Percentiles rank a stretch among this genome's conserved stretches.
These are phyloP conservation scores for Flaveria sonorensis DNA, from an alignment of 129 eudicot species.

Conservation along the genomic window DNA sequence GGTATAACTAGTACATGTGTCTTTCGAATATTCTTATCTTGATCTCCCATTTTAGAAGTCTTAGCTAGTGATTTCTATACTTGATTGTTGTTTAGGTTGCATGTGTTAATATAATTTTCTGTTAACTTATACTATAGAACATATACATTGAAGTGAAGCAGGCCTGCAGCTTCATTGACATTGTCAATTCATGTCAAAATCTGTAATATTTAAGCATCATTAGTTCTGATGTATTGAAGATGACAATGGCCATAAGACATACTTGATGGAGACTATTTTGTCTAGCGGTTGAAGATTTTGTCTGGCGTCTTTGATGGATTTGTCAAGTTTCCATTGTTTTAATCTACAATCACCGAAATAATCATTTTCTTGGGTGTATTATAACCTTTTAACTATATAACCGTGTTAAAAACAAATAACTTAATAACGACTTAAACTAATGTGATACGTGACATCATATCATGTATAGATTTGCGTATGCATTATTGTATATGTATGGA, in stretches of 20 bases:
- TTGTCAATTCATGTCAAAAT: neutral
- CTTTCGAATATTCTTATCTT: slow-evolving; percentile 1
- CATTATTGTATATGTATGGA: neutral
- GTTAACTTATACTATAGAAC: neutral
- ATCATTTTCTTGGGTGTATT: neutral
- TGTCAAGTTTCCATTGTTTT: neutral
- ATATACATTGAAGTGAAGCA: neutral
- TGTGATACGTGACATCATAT: neutral
- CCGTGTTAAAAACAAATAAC: neutral
- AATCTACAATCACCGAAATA: neutral
- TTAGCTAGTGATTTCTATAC: slow-evolving; percentile 1
- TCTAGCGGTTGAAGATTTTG: neutral
- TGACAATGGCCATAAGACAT: slow-evolving; percentile 1
- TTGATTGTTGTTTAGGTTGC: neutral
- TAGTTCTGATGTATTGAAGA: neutral
- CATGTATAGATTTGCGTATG: neutral
- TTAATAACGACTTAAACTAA: neutral
- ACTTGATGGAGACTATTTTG: neutral
- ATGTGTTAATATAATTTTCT: neutral
- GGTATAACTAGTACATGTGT: slow-evolving; percentile 46
- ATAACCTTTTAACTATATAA: neutral
- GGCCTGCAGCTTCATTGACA: slow-evolving; percentile 7
- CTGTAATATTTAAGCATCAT: neutral
- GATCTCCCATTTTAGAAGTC: neutral
- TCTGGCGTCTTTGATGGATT: too few species aligned